Conservation (phyloP, 257 asterid genomes). For the Oldenlandia corymbosa region DNA sequence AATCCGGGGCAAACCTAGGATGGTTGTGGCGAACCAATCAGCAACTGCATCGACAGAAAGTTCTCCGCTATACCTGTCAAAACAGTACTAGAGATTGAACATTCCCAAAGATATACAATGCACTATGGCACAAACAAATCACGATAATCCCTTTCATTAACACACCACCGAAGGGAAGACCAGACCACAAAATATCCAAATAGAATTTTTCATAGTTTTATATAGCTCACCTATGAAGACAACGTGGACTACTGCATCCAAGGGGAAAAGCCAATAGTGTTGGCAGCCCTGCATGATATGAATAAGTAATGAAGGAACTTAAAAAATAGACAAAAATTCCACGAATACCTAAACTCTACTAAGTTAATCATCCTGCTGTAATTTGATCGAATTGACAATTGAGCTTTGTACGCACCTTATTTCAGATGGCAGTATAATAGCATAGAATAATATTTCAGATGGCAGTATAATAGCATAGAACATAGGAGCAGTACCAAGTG, state of each 20-base stretch:
- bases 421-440: not conserved
- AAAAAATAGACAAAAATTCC: not conserved
- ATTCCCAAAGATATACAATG: not conserved
- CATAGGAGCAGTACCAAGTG: not conserved
- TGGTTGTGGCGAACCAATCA: conserved; percentile 77
- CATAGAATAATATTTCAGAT: not conserved
- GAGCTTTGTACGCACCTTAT: not conserved
- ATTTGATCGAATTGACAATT: not conserved
- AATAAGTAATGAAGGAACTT: conserved; percentile 11
- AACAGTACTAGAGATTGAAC: conserved; percentile 14
- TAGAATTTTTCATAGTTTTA: no score
- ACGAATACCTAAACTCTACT: not conserved
- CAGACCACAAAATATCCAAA: not conserved
- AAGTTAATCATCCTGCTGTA: not conserved
- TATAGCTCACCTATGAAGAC: conserved; percentile 57
- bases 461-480: not conserved
- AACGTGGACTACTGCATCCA: conserved; percentile 72
- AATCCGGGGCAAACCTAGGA: conserved; percentile 77
- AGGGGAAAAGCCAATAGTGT: conserved; percentile 80
- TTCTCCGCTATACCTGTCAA: conserved; percentile 64
- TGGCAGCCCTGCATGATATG: conserved; percentile 64
- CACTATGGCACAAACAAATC: not conserved
- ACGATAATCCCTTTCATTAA: not conserved
- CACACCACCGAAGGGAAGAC: not conserved
- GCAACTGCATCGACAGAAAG: conserved; percentile 81